Conservation (phyloP, 2,329 filamentous ascomycete species). For the Hypoxylon sp. region DNA sequence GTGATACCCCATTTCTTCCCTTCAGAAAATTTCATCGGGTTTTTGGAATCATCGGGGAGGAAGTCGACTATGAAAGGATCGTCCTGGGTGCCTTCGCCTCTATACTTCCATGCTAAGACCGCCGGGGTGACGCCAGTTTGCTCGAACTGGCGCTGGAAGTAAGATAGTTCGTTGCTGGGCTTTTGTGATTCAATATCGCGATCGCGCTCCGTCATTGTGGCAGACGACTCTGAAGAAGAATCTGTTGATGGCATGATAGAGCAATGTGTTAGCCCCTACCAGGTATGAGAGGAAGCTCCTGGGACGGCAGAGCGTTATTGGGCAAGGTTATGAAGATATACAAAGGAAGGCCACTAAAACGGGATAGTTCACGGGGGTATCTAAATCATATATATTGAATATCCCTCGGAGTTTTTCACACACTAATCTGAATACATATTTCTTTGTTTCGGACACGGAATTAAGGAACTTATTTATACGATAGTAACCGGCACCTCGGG, state of each 20-base stretch:
- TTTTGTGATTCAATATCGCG: constrained; percentile 61
- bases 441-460: constrained; percentile 18
- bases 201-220: constrained; percentile 54
- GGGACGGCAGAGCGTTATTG: neutral
- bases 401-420: constrained; percentile 16
- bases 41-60: constrained; percentile 75
- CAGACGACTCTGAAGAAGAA: constrained; percentile 51
- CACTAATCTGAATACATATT: constrained; percentile 8
- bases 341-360: neutral
- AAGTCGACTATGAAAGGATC: constrained; percentile 79
- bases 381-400: constrained; percentile 14
- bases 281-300: neutral
- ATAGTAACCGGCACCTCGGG: constrained; percentile 14
- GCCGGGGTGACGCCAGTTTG: constrained; percentile 71
- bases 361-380: constrained; percentile 1
- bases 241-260: constrained; percentile 41
- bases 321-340: constrained; percentile 3
- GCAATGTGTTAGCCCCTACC: neutral
- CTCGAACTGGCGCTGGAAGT: constrained; percentile 69
- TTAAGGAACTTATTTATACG: constrained; percentile 3
- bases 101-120: constrained; percentile 69
- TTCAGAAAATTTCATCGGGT: constrained; percentile 72
- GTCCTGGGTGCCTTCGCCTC: constrained; percentile 74
- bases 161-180: constrained; percentile 56
- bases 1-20: constrained; percentile 77